Percentiles rank a stretch among this genome's conserved stretches.
phyloP scores from a whole-genome alignment of 495 filamentous ascomycete genomes.

The Xylaria sp. region DNA sequence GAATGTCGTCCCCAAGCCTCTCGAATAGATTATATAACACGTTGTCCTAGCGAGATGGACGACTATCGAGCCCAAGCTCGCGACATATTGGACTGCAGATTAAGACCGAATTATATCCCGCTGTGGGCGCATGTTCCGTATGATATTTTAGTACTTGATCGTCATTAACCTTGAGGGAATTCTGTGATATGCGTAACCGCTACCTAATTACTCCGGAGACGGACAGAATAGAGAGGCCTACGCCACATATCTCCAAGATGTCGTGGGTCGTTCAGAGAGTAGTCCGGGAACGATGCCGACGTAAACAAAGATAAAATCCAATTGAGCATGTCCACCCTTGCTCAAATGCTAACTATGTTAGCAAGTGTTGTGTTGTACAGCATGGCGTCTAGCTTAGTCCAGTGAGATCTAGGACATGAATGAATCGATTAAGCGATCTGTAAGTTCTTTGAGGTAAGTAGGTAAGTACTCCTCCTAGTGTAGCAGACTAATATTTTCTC shows the following conservation, averaged over 20 bases:
- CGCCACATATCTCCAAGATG: constrained; percentile 4
- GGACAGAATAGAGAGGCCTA: neutral
- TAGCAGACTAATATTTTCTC: constrained; percentile 17
- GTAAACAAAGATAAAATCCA: neutral
- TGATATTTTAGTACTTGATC: neutral
- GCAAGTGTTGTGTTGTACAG: neutral
- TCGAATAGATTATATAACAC: constrained; percentile 21
- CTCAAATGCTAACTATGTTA: constrained; percentile 3
- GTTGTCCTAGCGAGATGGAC: neutral
- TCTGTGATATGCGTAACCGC: constrained; percentile 9
- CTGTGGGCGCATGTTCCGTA: neutral
- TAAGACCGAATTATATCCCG: constrained; percentile 14
- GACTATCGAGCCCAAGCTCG: neutral
- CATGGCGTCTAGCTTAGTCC: neutral
- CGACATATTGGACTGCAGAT: constrained; percentile 5
- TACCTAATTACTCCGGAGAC: constrained; percentile 2
- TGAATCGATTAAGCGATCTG: neutral
- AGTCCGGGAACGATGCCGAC: constrained; percentile 17
- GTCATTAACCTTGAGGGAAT: constrained; percentile 1
- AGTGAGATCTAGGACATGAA: neutral
- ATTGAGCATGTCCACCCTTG: constrained; percentile 4
- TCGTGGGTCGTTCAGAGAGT: neutral
- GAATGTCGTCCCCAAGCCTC: constrained; percentile 35
- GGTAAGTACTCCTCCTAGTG: no score
- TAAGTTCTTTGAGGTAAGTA: constrained; percentile 5